Evolutionary conservation across 2,329 filamentous ascomycete genomes (phyloP), one percentile per base, ranked within the genome.

Genomic region (Purpureocillium lavendulum): DNA sequence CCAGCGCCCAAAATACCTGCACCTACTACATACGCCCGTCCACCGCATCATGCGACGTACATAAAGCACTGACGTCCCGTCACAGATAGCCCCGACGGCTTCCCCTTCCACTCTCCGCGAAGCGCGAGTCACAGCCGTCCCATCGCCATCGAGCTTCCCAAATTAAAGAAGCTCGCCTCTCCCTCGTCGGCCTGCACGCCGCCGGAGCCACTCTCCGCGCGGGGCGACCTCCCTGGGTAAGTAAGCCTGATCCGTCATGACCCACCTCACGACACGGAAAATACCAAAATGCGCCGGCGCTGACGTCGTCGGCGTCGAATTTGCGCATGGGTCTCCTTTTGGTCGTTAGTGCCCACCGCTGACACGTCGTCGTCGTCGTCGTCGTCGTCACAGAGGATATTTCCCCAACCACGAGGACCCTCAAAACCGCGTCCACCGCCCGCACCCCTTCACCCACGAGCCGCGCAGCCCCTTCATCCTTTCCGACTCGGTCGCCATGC

Each of bases 321-420:
- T 28, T 33, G 9, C 31, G 30, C 8, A 13, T 15, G 6, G 15
- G 15, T 13, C 6, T 26, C n/a, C n/a, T 26, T 26, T 26, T 26
- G 21, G 5, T 10, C 21, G 6, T 26, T 26, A 10, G 21, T 10
- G 21, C 6, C 10, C 21, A 10, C 10, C 6, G 10, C 21, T 26
- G 21, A 26, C 21, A 26, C n/a, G n/a, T n/a, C n/a, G n/a, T n/a
- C n/a, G n/a, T n/a, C n/a, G 21, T 10, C 21, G 5, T 26, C 21
- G 7, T 30, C 29, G 29, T 13, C 12, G 11, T 11, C 10, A 29
- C 47, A 80, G 76, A 54, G 75, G 70, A 21, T 80, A 80, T 49
- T 80, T 80, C 48, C 75, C 75, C 14, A 56, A 72, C 26, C 75
- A 79, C 57, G 75, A 79, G 55, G 72, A 79, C 38, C 67, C 71